Evolutionary conservation across 2,329 filamentous ascomycete genomes (phyloP), one percentile per base, ranked within the genome.

Genomic region (Botrytis paeoniae): DNA sequence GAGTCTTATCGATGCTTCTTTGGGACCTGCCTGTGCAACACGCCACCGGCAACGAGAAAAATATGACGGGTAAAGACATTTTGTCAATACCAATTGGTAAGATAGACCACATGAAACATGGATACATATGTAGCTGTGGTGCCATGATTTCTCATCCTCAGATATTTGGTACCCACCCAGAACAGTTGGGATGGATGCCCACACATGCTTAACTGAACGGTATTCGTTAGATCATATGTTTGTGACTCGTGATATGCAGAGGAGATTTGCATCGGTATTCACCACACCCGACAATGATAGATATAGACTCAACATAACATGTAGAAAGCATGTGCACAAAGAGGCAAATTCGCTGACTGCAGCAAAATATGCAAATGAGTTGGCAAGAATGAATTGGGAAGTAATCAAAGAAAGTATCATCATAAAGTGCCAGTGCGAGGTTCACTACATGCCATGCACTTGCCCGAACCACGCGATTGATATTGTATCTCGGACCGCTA

Each of bases 361-460:
- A 57, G 65, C 65, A 51, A 41, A 16, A 57, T 57, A 32, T 57
- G 65, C 65, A 68, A 54, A 57, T 68, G 65, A 57, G 65, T 37
- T 57, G 65, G 65, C 65, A 68, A 10, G 37, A 68, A 41, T 41
- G 48, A 25, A 57, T 57, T 57, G 48, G 65, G n/a, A 32, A 41
- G 39, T 32, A 35, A 41, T 57, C n/a, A 57, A 57, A 39, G 48
- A 57, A 32, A 29, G 22, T 16, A 41, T 32, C 35, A 32, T 57
- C 29, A 68, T 25, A 41, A 41, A 35, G 45, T 39, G 43, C 32
- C 14, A 29, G 32, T 39, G 64, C 25, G 48, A 54, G 45, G 48
- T 68, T 22, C 64, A 68, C 65, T 57, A 68, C 48, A 68, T 68
- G 39, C 65, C 65, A 68, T 68, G 65, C 65, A 68, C 48, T 41